Evolutionary conservation across 2,329 filamentous ascomycete species (phyloP), one percentile per base, ranked within the genome.

Genomic region (Thielaviopsis populi): DNA sequence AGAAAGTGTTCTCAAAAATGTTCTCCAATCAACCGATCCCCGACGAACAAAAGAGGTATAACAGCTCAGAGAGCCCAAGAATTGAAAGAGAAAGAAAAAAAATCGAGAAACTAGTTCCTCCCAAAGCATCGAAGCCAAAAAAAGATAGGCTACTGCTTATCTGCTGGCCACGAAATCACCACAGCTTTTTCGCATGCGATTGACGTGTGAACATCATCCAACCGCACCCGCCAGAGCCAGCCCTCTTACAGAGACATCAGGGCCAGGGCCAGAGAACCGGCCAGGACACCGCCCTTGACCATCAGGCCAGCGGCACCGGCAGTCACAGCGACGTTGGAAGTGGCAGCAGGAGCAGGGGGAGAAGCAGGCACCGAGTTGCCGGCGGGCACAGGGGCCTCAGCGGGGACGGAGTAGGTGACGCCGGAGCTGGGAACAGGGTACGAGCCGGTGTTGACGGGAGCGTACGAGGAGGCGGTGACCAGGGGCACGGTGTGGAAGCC

Each of bases 41-140:
- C 64, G 22, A 61, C 46, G 64, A 65, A 65, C 27, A 65, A 65
- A 37, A 65, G 61, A 63, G 64, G 64, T 65, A 65, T 65, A 65
- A 65, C 56, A 37, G 59, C 33, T 46, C 27, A 13, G 27, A 30
- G 19, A 15, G 42, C 22, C 27, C 58, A 62, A 60, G 61, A 65
- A 62, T 15, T 37, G 54, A 56, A 65, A 54, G 63, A 54, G 33
- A 42, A 33, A 63, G 53, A 13, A 46, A 63, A 54, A 33, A 41
- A 33, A 33, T n/a, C n/a, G n/a, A n/a, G n/a, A n/a, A n/a, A n/a
- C n/a, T n/a, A n/a, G n/a, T n/a, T n/a, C n/a, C n/a, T n/a, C n/a
- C n/a, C n/a, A n/a, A n/a, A n/a, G n/a, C n/a, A n/a, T n/a, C n/a
- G n/a, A n/a, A n/a, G n/a, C n/a, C 5, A 40, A 40, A 58, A 58